Base-by-base conservation (phyloP, 2,329 filamentous ascomycete species). In the Trichoderma atroviride region DNA sequence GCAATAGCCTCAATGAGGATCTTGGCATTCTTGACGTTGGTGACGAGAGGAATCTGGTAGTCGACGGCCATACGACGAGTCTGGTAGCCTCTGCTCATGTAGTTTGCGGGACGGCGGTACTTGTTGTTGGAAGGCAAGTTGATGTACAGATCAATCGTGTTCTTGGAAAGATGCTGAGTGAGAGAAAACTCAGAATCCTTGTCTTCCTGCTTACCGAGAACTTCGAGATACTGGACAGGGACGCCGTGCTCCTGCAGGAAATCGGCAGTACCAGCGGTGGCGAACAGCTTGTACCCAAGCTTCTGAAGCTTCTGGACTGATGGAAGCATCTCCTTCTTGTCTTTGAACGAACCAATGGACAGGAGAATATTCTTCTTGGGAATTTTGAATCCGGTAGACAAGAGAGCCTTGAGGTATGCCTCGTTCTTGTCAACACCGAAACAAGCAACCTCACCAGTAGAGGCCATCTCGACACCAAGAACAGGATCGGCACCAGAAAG, bases 1-100 rank as follows among this genome's bases (percentile, higher is more conserved):
- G 94, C 90, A 73, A 99, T 92, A 27, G 95, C 96, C 83, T 99
- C 96, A 65, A 99, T 91, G 63, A 99, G 83, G 70, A 99, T 93
- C 86, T 98, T 99, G 70, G 96, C 96, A 78, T 97, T 98, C 88
- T 99, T 99, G 80, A 99, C 96, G 76, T 99, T 99, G 68, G 96
- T 99, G 22, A 99, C 95, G 71, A 99, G 85, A 70, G 96, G 96
- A 67, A 96, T 97, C 83, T 98, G 95, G 83, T 97, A 89, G 81
- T 97, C 96, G 53, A 99, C 96, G 43, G 96, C 96, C 94, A 99
- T 97, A 80, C 96, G 91, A 79, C 96, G 90, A 68, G 96, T 98
- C 77, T 92, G 91, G 83, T 99, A 99, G 71, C 96, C 96, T 83
- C 96, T 96, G 81, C 92, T 96, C 91, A 99, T 96, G 83, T 98